Conservation (phyloP, 1,284 basidiomycete species). For the Cutaneotrichosporon arboriforme region DNA sequence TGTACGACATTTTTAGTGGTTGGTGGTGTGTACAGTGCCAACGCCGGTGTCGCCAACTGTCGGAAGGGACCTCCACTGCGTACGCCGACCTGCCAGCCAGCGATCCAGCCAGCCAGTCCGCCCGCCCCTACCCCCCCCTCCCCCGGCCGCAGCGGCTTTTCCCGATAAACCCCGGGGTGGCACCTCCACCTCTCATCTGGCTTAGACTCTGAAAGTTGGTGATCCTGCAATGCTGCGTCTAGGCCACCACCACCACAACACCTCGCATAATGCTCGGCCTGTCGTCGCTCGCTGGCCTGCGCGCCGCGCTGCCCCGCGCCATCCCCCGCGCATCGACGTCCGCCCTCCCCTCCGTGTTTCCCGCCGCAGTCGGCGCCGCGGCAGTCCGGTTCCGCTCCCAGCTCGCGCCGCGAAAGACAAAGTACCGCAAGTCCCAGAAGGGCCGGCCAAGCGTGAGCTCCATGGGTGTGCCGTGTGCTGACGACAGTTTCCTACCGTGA, state of each 20-base stretch:
- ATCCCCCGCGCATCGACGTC: not conserved
- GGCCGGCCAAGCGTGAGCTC: constrained; percentile 72
- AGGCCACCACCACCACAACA: not conserved
- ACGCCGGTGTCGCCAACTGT: no score
- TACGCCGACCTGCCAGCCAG: not conserved
- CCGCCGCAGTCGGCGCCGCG: constrained; percentile 6
- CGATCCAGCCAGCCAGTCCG: constrained; percentile 1
- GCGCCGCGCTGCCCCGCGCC: constrained; percentile 13
- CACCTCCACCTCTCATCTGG: not conserved
- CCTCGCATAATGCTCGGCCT: constrained; percentile 22
- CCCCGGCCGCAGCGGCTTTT: constrained; percentile 5
- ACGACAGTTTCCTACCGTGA: constrained; percentile 30
- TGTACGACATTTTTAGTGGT: constrained; percentile 46
- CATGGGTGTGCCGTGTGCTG: not conserved
- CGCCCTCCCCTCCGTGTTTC: constrained; percentile 3
- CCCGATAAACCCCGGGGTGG: constrained; percentile 2
- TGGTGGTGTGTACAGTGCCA: not conserved
- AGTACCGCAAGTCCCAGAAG: constrained; percentile 81
- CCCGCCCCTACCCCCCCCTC: no score
- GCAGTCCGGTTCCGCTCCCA: constrained; percentile 52
- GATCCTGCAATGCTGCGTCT: no score
- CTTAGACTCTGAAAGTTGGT: no score
- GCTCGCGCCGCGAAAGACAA: constrained; percentile 74
- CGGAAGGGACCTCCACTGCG: no score
- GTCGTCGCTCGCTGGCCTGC: constrained; percentile 12